Percentiles rank a stretch among this genome's conserved stretches.
These are phyloP conservation scores for Aureobasidium uvarum DNA, from an alignment of 2,329 filamentous ascomycete species.

Conservation along the genomic window DNA sequence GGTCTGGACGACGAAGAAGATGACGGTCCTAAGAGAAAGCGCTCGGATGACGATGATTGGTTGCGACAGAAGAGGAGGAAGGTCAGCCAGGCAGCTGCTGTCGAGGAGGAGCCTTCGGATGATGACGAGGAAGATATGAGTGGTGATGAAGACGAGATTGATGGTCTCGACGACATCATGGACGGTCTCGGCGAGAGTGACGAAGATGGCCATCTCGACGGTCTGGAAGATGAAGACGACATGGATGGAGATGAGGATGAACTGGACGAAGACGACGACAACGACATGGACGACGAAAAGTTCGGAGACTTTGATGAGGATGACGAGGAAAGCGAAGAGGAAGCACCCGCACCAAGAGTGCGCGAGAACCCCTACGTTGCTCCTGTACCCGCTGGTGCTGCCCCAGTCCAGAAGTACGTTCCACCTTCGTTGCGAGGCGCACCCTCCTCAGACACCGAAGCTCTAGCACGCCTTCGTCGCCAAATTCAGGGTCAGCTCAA, in stretches of 20 bases:
- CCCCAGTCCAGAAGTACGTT: conserved; percentile 69
- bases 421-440: conserved; percentile 76
- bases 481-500: conserved; percentile 89
- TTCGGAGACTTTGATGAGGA: conserved; percentile 37
- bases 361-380: conserved; percentile 89
- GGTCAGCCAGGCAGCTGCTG: conserved; percentile 41
- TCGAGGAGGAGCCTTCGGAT: conserved; percentile 33
- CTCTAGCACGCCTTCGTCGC: conserved; percentile 66
- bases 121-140: conserved; percentile 31
- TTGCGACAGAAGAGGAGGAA: conserved; percentile 58
- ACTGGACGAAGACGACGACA: conserved; percentile 38
- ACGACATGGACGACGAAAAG: conserved; percentile 36
- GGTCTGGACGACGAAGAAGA: conserved; percentile 55
- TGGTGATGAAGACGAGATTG: conserved; percentile 25
- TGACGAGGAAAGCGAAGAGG: conserved; percentile 39
- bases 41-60: conserved; percentile 61
- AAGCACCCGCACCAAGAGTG: conserved; percentile 44
- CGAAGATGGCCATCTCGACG: conserved; percentile 36
- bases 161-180: conserved; percentile 33
- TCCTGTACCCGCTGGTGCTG: conserved; percentile 50
- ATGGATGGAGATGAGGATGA: conserved; percentile 41
- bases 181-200: conserved; percentile 29
- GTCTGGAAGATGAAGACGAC: conserved; percentile 29
- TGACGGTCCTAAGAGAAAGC: conserved; percentile 57
- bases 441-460: conserved; percentile 63